Evolutionary conservation across 331 rosid species (phyloP).

Genomic region (Acacia concinna): DNA sequence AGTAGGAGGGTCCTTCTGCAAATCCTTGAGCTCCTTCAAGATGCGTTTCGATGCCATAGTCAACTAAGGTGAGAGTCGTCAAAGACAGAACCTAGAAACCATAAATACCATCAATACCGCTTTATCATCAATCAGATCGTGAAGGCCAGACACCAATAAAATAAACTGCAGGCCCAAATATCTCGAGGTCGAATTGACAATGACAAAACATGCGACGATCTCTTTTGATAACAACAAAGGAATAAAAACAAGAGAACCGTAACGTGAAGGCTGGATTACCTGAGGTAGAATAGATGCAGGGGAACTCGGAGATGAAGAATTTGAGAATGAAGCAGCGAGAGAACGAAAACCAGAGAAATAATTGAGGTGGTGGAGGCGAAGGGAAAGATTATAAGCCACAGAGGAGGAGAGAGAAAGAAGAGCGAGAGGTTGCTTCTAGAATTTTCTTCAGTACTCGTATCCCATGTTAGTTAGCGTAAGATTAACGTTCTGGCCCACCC

Average conservation of each 20-base stretch:
- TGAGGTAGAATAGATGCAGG: not conserved
- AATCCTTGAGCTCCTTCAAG: conserved; percentile 79
- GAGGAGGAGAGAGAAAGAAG: conserved; percentile 15
- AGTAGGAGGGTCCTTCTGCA: conserved; percentile 83
- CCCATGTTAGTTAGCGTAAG: conserved; percentile 52
- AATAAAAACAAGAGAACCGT: not conserved
- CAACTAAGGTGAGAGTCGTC: not conserved
- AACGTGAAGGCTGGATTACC: conserved; percentile 17
- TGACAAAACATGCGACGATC: not conserved
- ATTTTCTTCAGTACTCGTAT: conserved; percentile 41
- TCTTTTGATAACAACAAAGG: not conserved
- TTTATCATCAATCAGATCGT: conserved; percentile 35
- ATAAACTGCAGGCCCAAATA: not conserved
- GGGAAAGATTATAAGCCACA: conserved; percentile 1
- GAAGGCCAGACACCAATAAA: conserved; percentile 3
- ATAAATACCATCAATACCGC: not conserved
- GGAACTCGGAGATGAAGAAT: not conserved
- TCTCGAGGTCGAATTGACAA: not conserved
- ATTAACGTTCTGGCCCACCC: conserved; percentile 35
- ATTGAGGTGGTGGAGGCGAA: conserved; percentile 15
- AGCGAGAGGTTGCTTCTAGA: conserved; percentile 44
- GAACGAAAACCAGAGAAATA: not conserved
- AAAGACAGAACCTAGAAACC: not conserved
- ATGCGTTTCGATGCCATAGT: conserved; percentile 81
- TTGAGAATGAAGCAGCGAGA: not conserved